phyloP scores from a whole-genome alignment of 2,329 filamentous ascomycete species.

The Cladophialophora yegresii region DNA sequence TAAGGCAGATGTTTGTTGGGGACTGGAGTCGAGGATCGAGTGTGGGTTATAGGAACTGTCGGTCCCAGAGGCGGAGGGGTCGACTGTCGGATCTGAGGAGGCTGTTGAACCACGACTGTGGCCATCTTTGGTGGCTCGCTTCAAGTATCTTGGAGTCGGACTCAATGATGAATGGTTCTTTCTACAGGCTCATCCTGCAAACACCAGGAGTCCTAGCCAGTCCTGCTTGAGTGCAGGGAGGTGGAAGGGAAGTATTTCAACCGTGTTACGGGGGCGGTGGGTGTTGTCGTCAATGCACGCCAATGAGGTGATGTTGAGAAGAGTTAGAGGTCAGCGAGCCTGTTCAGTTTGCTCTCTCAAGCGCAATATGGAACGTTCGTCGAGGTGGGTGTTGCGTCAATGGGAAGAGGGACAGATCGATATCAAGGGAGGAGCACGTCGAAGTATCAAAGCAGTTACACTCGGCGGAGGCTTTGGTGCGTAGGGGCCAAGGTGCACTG shows the following conservation, averaged over 20 bases:
- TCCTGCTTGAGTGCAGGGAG: constrained; percentile 17
- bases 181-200: constrained; percentile 30
- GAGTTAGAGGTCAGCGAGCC: not conserved
- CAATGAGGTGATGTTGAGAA: not conserved
- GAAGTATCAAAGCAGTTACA: not conserved
- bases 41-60: constrained; percentile 60
- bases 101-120: constrained; percentile 50
- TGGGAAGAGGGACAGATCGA: not conserved
- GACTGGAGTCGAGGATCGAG: constrained; percentile 62
- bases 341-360: not conserved
- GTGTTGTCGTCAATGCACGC: not conserved
- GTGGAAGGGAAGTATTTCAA: not conserved
- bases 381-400: not conserved
- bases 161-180: not conserved
- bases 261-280: not conserved
- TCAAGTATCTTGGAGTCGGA: not conserved
- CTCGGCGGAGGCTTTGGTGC: not conserved
- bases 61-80: constrained; percentile 52
- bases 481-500: not conserved
- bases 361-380: not conserved
- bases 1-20: constrained; percentile 90
- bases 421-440: not conserved
- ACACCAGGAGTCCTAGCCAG: constrained; percentile 32
- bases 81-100: constrained; percentile 46
- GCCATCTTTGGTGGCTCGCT: constrained; percentile 43